phyloP scores from a whole-genome alignment of 768 basidiomycete genomes.

The Xerocomellus chrysenteron region DNA sequence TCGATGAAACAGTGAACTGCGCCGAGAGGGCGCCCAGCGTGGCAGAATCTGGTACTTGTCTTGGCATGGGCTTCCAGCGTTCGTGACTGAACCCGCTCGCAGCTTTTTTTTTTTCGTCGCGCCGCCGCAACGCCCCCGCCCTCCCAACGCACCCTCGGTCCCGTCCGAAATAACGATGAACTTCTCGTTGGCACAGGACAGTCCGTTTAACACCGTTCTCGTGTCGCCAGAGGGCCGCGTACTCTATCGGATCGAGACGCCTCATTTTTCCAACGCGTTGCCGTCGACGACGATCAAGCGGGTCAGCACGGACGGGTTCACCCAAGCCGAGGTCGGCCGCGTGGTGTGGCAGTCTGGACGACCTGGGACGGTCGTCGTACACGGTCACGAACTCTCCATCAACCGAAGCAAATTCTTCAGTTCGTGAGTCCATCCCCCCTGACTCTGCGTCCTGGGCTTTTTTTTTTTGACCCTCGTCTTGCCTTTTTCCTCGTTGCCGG shows the following conservation, averaged over 20 bases:
- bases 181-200: constrained; percentile 32
- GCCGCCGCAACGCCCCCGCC: constrained; percentile 12
- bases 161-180: constrained; percentile 22
- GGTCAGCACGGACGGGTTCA: constrained; percentile 24
- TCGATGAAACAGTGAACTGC: constrained; percentile 4
- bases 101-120: constrained; percentile 6
- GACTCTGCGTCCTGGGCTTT: background rate
- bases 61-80: constrained; percentile 25
- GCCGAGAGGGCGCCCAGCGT: constrained; percentile 29
- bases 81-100: constrained; percentile 10
- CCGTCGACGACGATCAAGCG: constrained; percentile 20
- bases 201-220: constrained; percentile 32
- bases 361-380: constrained; percentile 26
- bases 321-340: constrained; percentile 27
- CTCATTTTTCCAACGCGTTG: constrained; percentile 9
- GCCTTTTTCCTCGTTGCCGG: background rate
- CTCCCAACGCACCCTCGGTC: background rate
- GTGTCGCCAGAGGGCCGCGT: constrained; percentile 30
- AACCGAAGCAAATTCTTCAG: constrained; percentile 28
- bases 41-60: constrained; percentile 34
- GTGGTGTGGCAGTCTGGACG: constrained; percentile 32
- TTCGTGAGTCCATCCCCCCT: constrained; percentile 24
- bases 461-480: constrained; percentile 10
- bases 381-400: constrained; percentile 29
- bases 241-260: constrained; percentile 32